Evolutionary conservation across 768 basidiomycete species (phyloP).

Genomic region (Dentipellis fragilis): DNA sequence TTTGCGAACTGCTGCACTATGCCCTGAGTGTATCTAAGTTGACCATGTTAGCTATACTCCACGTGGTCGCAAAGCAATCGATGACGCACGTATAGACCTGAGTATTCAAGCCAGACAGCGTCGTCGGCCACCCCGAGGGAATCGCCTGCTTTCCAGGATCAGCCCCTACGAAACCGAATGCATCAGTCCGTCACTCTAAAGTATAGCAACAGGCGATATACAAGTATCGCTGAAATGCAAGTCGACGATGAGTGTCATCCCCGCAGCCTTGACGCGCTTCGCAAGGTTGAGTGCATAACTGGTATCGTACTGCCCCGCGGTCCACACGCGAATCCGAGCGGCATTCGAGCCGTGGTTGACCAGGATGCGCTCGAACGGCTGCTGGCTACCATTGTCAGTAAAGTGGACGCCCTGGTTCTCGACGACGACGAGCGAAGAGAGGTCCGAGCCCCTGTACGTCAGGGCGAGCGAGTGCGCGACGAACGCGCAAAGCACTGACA

Average conservation of each 20-base stretch:
- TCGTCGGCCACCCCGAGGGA: slow-evolving; percentile 44
- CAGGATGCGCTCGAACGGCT: slow-evolving; percentile 42
- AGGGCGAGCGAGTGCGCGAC: slow-evolving; percentile 20
- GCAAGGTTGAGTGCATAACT: slow-evolving; percentile 42
- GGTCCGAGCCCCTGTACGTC: slow-evolving; percentile 44
- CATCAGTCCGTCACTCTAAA: slow-evolving; percentile 8
- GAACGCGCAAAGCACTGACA: not conserved
- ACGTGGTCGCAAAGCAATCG: too few species aligned
- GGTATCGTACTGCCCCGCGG: slow-evolving; percentile 46
- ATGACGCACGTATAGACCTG: slow-evolving; percentile 39
- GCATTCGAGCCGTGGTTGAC: slow-evolving; percentile 44
- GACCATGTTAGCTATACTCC: too few species aligned
- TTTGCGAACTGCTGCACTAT: slow-evolving; percentile 41
- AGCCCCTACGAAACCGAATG: slow-evolving; percentile 33
- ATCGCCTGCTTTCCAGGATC: slow-evolving; percentile 55
- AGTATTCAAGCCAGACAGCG: slow-evolving; percentile 41
- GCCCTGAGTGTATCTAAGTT: slow-evolving; percentile 37
- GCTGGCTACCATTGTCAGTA: slow-evolving; percentile 27
- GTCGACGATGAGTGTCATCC: slow-evolving; percentile 46
- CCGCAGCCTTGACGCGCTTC: slow-evolving; percentile 45
- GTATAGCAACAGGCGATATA: slow-evolving; percentile 26
- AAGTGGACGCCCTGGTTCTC: slow-evolving; percentile 38
- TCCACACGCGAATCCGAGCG: slow-evolving; percentile 55
- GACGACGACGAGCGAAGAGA: slow-evolving; percentile 42
- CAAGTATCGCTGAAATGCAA: slow-evolving; percentile 49